Base-by-base conservation (phyloP, 1,139 yeast genomes). In the Geotrichum fermentans region DNA sequence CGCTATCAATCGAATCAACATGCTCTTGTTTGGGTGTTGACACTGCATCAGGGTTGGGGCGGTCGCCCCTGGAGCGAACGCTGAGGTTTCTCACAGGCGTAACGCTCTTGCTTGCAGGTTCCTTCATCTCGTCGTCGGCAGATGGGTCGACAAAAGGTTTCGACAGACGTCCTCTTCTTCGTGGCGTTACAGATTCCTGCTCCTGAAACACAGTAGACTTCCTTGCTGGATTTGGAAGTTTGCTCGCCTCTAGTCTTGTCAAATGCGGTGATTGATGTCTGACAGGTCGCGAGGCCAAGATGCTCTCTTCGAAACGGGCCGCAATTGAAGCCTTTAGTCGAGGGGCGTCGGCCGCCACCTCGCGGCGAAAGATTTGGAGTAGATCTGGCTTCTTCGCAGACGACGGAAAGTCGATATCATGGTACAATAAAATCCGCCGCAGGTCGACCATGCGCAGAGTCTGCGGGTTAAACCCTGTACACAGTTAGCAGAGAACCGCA, bases 311-410 rank as follows among this genome's bases (percentile, higher is more conserved):
- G 8, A 24, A 24, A 6, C 28, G 28, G 8, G 28, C 10, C 3
- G 43, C n/a, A 11, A 28, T 39, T 4, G 43, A 33, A n/a, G 18
- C 22, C 20, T 39, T 39, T 18, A 26, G 13, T 7, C 17, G 29
- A 16, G 34, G 22, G 16, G 34, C 24, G 8, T 35, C 65, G 0
- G 78, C 73, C n/a, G 63, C 61, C 40, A 84, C 69, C 13, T 78
- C 62, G 2, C 67, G 61, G 14, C 73, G 66, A 62, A 82, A 85
- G 6, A 83, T 61, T 16, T 68, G 69, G 7, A 86, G 66, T 51
- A 85, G 70, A 10, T 76, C 78, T 3, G 76, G 66, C 64, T 88
- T 88, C 60, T 80, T 83, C 8, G 86, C 80, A 45, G 77, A 73
- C 3, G 84, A 72, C 0, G 83, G 74, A 60, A 73, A 80, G 8